Evolutionary conservation across 768 basidiomycete genomes (phyloP).

Genomic region (Tubosaeta sp.): DNA sequence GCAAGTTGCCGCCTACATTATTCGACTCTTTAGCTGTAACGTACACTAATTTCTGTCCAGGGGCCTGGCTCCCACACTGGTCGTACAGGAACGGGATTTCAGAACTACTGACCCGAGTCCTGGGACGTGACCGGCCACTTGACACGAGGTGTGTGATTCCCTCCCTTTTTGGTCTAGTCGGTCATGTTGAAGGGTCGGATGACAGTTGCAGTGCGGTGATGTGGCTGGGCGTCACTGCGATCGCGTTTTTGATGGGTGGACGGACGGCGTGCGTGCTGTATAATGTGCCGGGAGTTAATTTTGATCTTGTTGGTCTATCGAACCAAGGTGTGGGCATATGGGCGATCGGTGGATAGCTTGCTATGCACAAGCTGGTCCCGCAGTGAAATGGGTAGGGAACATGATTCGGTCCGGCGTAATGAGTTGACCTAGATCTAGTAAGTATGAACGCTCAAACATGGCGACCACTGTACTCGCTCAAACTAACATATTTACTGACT

Average conservation of each 20-base stretch:
- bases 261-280: slow-evolving; percentile 62
- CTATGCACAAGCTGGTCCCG: too few species aligned
- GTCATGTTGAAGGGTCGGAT: not conserved
- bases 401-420: too few species aligned
- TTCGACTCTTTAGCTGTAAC: too few species aligned
- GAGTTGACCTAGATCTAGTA: too few species aligned
- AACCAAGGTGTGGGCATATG: slow-evolving; percentile 1
- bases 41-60: not conserved
- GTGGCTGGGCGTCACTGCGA: slow-evolving; percentile 43
- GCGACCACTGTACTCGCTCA: too few species aligned
- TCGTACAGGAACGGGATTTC: too few species aligned
- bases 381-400: too few species aligned
- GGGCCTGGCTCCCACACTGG: slow-evolving; percentile 21
- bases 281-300: slow-evolving; percentile 47
- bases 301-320: slow-evolving; percentile 8
- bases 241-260: slow-evolving; percentile 67
- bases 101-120: slow-evolving; percentile 14
- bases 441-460: too few species aligned
- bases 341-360: not conserved
- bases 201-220: slow-evolving; percentile 42
- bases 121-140: slow-evolving; percentile 48
- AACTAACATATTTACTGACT: too few species aligned
- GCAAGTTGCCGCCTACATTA: too few species aligned
- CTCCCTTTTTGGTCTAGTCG: not conserved
- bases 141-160: slow-evolving; percentile 34